These are phyloP conservation scores for Thelephora aurantiotincta DNA, from an alignment of 768 basidiomycete species.

Conservation along the genomic window DNA sequence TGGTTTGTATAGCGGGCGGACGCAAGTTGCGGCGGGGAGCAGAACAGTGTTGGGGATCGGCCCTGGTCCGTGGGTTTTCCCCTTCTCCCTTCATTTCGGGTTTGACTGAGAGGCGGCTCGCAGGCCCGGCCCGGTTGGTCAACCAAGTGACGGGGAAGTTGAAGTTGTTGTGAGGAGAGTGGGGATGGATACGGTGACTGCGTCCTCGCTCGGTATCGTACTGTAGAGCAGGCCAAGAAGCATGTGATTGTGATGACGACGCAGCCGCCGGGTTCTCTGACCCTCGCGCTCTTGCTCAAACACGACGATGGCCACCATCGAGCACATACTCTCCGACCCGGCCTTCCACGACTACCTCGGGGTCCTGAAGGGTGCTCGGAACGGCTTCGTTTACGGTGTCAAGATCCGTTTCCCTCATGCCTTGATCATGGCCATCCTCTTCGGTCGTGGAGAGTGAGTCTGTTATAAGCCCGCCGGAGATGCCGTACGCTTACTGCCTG, in stretches of 20 bases:
- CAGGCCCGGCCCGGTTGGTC: constrained; percentile 62
- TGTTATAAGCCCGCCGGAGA: neutral
- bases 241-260: too few species aligned
- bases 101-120: neutral
- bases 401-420: constrained; percentile 95
- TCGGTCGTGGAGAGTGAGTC: constrained; percentile 79
- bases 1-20: constrained; percentile 52
- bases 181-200: too few species aligned
- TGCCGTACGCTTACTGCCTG: constrained; percentile 1
- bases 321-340: constrained; percentile 42
- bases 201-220: too few species aligned
- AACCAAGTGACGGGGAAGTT: constrained; percentile 78
- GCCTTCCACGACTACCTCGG: constrained; percentile 82
- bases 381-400: constrained; percentile 81
- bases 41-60: constrained; percentile 88
- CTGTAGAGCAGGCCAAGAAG: too few species aligned
- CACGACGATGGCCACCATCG: constrained; percentile 13
- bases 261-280: too few species aligned
- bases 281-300: too few species aligned
- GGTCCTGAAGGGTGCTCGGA: constrained; percentile 87
- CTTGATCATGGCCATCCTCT: constrained; percentile 88
- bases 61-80: constrained; percentile 23
- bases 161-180: constrained; percentile 57
- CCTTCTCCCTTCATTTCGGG: neutral
- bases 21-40: constrained; percentile 72